A percentile compares a stretch with the other conserved stretches of the same genome.
Evolutionary conservation across 2,329 filamentous ascomycete genomes (phyloP).

Genomic region (Beauveria rudraprayagi): DNA sequence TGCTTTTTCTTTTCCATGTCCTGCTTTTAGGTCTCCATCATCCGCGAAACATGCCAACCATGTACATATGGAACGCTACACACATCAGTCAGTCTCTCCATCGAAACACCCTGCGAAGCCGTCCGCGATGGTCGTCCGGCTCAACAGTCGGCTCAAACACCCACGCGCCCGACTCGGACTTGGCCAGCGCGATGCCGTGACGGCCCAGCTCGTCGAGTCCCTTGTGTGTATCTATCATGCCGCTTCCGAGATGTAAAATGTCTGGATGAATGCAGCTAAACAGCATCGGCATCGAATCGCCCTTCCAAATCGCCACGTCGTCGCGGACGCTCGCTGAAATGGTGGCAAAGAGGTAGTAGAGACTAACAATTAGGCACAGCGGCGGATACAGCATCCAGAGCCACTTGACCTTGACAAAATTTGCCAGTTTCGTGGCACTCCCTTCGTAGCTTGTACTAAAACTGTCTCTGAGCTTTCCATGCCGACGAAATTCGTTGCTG

Average conservation of each 20-base stretch:
- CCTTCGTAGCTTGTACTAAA: constrained; percentile 20
- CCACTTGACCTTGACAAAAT: constrained; percentile 28
- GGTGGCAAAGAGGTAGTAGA: constrained; percentile 28
- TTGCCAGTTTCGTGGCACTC: constrained; percentile 21
- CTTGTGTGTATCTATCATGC: constrained; percentile 29
- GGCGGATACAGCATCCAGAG: constrained; percentile 29
- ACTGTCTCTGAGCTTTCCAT: constrained; percentile 17
- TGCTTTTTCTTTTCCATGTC: not conserved
- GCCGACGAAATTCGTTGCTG: constrained; percentile 28
- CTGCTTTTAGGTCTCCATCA: not conserved
- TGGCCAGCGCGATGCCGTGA: constrained; percentile 26
- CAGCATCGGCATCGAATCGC: constrained; percentile 30
- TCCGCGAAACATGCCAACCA: not conserved
- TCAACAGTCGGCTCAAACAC: constrained; percentile 22
- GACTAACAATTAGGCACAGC: constrained; percentile 24
- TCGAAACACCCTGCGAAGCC: not conserved
- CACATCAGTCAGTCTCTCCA: not conserved
- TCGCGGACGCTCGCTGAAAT: constrained; percentile 27
- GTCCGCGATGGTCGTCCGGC: not conserved
- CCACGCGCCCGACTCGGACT: constrained; percentile 27
- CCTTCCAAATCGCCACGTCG: constrained; percentile 30
- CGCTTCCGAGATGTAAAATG: constrained; percentile 23
- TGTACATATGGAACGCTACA: not conserved
- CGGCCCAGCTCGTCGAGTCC: constrained; percentile 27
- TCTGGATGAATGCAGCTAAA: constrained; percentile 28